These are phyloP conservation scores for Penicillium maclennaniae DNA, from an alignment of 495 filamentous ascomycete species.

Conservation along the genomic window DNA sequence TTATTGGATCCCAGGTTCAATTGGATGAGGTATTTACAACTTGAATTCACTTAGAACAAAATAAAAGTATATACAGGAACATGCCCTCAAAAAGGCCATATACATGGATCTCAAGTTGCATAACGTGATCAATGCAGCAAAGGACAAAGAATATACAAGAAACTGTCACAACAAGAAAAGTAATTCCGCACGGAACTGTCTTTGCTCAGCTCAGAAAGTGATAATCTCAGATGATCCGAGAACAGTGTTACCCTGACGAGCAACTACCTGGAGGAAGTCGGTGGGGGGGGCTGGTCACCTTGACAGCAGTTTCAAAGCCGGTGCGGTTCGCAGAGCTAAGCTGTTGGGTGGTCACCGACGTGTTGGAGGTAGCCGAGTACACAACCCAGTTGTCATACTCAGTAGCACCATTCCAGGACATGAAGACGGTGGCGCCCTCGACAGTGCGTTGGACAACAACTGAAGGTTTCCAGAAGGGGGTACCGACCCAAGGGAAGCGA, in stretches of 20 bases:
- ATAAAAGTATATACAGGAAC: not conserved
- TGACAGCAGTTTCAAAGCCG: conserved; percentile 33
- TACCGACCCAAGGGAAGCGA: conserved; percentile 39
- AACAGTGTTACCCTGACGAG: conserved; percentile 26
- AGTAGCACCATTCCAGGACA: conserved; percentile 44
- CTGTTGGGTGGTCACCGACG: conserved; percentile 18
- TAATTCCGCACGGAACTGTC: not conserved
- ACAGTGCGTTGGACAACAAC: conserved; percentile 18
- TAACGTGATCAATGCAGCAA: not conserved
- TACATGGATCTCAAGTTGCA: not conserved
- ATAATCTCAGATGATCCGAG: conserved; percentile 26
- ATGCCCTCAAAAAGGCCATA: not conserved
- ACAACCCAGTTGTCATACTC: conserved; percentile 40
- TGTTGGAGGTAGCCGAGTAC: conserved; percentile 22
- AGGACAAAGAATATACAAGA: not conserved
- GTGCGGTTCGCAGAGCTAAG: conserved; percentile 23
- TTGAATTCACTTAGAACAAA: not conserved
- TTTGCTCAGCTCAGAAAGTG: conserved; percentile 12
- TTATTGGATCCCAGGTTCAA: too few species aligned
- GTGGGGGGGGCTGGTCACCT: conserved; percentile 19
- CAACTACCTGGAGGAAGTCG: conserved; percentile 30
- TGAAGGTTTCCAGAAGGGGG: conserved; percentile 35
- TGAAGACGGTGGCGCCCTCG: conserved; percentile 19
- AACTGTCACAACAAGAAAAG: not conserved
- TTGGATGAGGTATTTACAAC: not conserved